These are phyloP conservation scores for Isabelozyma pseudorhagii DNA, from an alignment of 805 yeast species.

Conservation along the genomic window DNA sequence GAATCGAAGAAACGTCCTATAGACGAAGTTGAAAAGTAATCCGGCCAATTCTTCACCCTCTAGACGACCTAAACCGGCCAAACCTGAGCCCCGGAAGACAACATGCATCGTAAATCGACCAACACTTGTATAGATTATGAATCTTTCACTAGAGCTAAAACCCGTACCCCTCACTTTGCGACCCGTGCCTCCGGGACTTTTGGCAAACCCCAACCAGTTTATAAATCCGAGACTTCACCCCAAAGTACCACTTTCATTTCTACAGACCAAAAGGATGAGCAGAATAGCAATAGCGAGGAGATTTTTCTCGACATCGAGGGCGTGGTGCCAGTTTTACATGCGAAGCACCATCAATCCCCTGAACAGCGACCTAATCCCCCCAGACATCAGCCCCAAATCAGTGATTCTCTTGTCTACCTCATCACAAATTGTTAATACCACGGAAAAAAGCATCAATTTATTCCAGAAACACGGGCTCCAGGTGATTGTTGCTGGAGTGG, in stretches of 20 bases:
- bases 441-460: constrained; percentile 25
- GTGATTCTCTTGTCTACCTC: constrained; percentile 37
- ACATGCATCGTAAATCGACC: neutral
- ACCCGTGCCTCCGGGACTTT: too few relatives aligned
- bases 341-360: constrained; percentile 13
- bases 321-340: neutral
- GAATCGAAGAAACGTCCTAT: constrained; percentile 16
- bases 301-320: neutral
- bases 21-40: constrained; percentile 14
- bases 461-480: constrained; percentile 25
- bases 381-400: constrained; percentile 21
- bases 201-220: too few relatives aligned
- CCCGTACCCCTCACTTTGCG: too few relatives aligned
- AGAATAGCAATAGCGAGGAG: neutral
- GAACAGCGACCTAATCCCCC: constrained; percentile 4
- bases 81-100: neutral
- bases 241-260: neutral
- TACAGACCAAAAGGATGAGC: neutral
- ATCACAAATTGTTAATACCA: constrained; percentile 23
- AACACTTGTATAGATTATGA: too few relatives aligned
- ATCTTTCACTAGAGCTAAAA: too few relatives aligned
- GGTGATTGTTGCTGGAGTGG: constrained; percentile 40
- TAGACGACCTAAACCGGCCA: neutral
- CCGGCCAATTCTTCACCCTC: neutral
- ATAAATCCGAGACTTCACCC: neutral